Evolutionary conservation across 768 basidiomycete genomes (phyloP).

Genomic region (Xerocomus brunneocitrinus): DNA sequence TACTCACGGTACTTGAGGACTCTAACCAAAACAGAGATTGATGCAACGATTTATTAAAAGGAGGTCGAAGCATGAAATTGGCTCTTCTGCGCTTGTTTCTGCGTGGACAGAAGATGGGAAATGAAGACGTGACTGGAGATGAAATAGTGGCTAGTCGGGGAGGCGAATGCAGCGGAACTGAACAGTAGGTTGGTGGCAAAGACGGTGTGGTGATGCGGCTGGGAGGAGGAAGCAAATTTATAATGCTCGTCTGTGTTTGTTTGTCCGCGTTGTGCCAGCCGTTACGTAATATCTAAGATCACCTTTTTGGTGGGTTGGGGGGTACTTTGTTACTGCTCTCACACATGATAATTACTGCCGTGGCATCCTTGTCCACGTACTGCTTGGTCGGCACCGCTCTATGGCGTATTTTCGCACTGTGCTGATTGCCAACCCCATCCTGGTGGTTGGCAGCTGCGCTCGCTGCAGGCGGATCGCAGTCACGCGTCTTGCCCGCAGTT

Average conservation of each 20-base stretch:
- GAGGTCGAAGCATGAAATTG: slow-evolving; percentile 88
- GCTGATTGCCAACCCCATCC: not conserved
- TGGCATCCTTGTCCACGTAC: no score
- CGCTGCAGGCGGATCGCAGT: not conserved
- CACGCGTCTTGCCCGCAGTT: no score
- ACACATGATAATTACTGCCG: no score
- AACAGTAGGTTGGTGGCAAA: not conserved
- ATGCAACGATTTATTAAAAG: slow-evolving; percentile 66
- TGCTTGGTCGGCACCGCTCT: no score
- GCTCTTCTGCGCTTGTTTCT: slow-evolving; percentile 32
- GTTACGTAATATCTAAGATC: slow-evolving; percentile 3
- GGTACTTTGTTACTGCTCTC: not conserved
- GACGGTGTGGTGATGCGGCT: not conserved
- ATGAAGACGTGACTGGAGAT: slow-evolving; percentile 15
- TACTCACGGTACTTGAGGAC: slow-evolving; percentile 50
- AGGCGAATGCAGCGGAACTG: not conserved
- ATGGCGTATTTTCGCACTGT: no score
- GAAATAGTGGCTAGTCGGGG: slow-evolving; percentile 24
- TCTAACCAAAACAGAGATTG: slow-evolving; percentile 52
- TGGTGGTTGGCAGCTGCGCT: no score
- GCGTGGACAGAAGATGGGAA: slow-evolving; percentile 30
- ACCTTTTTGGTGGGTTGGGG: slow-evolving; percentile 5
- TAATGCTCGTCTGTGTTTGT: slow-evolving; percentile 17
- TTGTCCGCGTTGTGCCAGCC: slow-evolving; percentile 13
- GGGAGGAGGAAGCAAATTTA: slow-evolving; percentile 21